Base-by-base conservation (phyloP, 2,329 filamentous ascomycete genomes). In the Paracoccidioides brasiliensis region DNA sequence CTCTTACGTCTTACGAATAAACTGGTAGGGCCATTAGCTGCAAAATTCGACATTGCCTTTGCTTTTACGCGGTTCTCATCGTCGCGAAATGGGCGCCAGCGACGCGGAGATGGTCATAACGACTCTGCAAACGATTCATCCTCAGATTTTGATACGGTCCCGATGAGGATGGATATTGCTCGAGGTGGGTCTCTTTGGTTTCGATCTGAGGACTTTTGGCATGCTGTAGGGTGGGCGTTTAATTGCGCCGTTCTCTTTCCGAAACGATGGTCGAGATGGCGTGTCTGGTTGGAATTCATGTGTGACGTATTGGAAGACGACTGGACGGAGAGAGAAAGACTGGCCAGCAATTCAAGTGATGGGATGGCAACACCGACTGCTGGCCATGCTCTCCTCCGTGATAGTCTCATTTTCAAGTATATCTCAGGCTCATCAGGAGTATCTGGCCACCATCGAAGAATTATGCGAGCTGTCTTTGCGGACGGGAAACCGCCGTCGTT, bases 191-290 rank as follows among this genome's bases (percentile, higher is more conserved):
- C 85, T 35, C 60, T 96, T 1, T 95, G 87, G 81, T 74, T 73
- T 14, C 79, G 81, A n/a, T 87, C 85, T 0, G 83, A 87, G 58
- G 88, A 95, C 66, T 94, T 97, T 64, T 98, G 93, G 89, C 80
- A 83, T 44, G 80, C 88, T 0, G 79, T 93, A 0, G 93, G 91
- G 3, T 97, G 93, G 93, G 86, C 88, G 0, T 90, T 97, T 68
- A 93, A 91, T 66, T 97, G 91, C 72, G 90, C 88, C 53, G 78
- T 86, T 1, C 69, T 79, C 37, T 77, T 91, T 62, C 82, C 82
- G 1, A 77, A 80, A 43, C 79, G 91, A 22, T 97, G 93, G 91
- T 78, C 77, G 52, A 79, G 83, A 64, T 97, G 90, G 90, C 82
- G 79, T 62, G 71, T 81, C 6, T 95, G 89, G 86, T 74, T 97